Evolutionary conservation across 148 eudicot genomes (phyloP), one percentile per base, ranked within the genome.

Genomic region (Vaccinium myrtillus): DNA sequence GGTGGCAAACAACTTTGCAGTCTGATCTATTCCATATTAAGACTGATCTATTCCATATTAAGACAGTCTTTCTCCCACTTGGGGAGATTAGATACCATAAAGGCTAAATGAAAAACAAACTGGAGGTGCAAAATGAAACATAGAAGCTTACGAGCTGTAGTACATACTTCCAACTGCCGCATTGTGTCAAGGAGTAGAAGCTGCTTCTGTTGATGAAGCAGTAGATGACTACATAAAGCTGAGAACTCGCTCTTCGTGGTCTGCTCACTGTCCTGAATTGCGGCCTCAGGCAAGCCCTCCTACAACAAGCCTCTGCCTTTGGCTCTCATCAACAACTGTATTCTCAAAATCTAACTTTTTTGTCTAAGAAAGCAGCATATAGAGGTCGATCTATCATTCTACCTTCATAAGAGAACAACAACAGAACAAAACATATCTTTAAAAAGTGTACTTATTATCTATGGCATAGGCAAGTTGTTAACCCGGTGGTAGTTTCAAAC

Each of bases 141-240:
- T 27, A 70, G 18, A 70, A 70, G 75, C 4, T 11, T 70, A 70
- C 10, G 51, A 75, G 21, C 10, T 75, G 51, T 51, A 4, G n/a
- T 27, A 16, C 50, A 19, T 93, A 95, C 98, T 96, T 95, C 98
- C 86, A 95, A 89, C 61, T 90, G 96, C 21, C 98, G 88, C 86
- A 93, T 83, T 4, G 92, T 89, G 86, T 95, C 98, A 53, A 86
- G 84, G 23, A 95, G 92, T 81, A 89, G 87, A 90, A 90, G 91
- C 79, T 93, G 94, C 87, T 93, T 92, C 90, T 95, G 96, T 90
- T 91, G 91, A 85, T 93, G 91, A 82, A 92, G 74, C 85, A 91
- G 86, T 75, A 95, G 90, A 76, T 93, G 98, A 51, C 83, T 91
- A 80, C 92, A 95, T 86, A 92, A 48, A 0, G 86, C 87, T 6